phyloP scores from a whole-genome alignment of 176 grass and related monocot genomes.

The Lolium rigidum region DNA sequence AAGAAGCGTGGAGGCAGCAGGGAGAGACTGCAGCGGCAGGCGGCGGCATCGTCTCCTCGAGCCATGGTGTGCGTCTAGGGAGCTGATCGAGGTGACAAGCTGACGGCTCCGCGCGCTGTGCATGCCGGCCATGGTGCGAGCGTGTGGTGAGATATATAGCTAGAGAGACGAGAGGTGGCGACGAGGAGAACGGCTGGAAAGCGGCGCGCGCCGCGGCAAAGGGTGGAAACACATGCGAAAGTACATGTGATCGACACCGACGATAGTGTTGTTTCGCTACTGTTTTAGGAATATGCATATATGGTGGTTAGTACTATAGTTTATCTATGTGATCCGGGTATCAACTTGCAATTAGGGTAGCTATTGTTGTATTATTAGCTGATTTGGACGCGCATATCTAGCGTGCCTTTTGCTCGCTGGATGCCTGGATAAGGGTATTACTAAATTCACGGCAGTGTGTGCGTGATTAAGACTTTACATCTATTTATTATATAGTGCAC shows the following conservation, averaged over 20 bases:
- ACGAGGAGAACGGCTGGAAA: not conserved
- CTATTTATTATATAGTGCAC: not conserved
- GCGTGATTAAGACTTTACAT: not conserved
- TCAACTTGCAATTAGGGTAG: conserved; percentile 34
- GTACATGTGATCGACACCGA: conserved; percentile 39
- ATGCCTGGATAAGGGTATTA: conserved; percentile 17
- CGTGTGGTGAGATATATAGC: conserved; percentile 31
- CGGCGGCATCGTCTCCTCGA: not conserved
- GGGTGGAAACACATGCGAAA: not conserved
- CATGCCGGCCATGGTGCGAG: not conserved
- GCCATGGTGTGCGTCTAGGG: conserved; percentile 18
- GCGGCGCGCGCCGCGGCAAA: conserved; percentile 29
- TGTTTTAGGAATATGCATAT: not conserved
- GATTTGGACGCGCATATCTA: conserved; percentile 33
- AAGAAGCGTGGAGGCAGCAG: not conserved
- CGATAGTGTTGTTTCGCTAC: conserved; percentile 39
- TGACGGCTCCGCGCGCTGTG: not conserved
- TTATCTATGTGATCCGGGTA: conserved; percentile 34
- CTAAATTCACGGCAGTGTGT: not conserved
- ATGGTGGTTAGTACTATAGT: not conserved
- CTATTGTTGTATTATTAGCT: conserved; percentile 19
- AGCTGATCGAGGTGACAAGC: conserved; percentile 29
- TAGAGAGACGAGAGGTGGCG: conserved; percentile 3
- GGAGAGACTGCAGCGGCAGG: conserved; percentile 13
- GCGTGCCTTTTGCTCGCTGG: not conserved